Base-by-base conservation (phyloP, 2,329 filamentous ascomycete genomes). In the Aspergillus glaucus region DNA sequence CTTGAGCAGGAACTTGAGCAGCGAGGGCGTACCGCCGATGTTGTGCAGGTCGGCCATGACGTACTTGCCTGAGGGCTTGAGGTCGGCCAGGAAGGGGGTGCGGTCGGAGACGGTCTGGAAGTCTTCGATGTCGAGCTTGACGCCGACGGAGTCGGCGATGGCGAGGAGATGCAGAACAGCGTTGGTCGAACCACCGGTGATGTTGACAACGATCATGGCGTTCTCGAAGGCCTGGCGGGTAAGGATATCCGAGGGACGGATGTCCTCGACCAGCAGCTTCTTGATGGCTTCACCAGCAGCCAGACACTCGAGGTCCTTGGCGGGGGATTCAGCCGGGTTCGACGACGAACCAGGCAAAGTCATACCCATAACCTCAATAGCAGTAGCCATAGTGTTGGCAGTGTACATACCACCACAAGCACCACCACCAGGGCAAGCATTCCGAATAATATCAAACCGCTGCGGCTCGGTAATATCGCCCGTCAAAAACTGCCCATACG, bases 401-500 rank as follows among this genome's bases (percentile, higher is more conserved):
- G 82, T 86, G 68, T 86, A 86, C 83, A 91, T 92, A 57, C 87
- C 87, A 63, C 87, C 87, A 61, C 87, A 92, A 12, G 87, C 87
- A 55, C 87, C 87, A 56, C 81, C 76, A 26, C 87, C 87, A n/a
- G 87, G 87, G 68, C 90, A 43, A 14, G 41, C 41, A 12, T 43
- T 94, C 14, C 41, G 41, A 14, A 43, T 54, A 3, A 52, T 50
- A 47, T 97, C 93, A 69, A 90, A 95, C 46, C 93, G 85, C 73
- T 92, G 79, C 63, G 93, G 85, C 73, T 98, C 93, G 56, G 79
- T 86, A 70, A 97, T 95, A 63, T 95, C 82, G 40, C 92, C 92
- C 10, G 87, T 82, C 60, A 98, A 85, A 74, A 91, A 97, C 68
- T 96, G 88, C 22, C 93, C 93, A 65, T 97, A 97, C 4, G 92